Conservation (phyloP, 2,329 filamentous ascomycete species). For the Penicillium sp. region DNA sequence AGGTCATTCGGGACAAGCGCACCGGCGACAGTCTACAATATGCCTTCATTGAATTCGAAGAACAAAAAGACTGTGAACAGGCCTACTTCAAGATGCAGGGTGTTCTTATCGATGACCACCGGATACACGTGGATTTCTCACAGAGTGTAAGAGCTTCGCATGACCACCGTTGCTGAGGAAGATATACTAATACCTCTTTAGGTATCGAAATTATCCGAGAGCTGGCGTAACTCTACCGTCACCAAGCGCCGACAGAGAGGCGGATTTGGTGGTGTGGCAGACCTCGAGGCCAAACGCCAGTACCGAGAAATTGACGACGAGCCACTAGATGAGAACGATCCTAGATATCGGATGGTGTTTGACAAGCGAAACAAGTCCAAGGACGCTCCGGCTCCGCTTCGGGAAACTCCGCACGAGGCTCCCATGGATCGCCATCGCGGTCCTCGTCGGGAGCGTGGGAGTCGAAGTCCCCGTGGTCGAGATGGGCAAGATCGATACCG, state of each 20-base stretch:
- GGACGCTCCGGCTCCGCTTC: slow-evolving; percentile 14
- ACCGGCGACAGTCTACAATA: slow-evolving; percentile 96
- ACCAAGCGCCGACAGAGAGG: slow-evolving; percentile 69
- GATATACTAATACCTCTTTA: slow-evolving; percentile 25
- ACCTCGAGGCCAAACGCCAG: slow-evolving; percentile 85
- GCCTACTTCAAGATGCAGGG: slow-evolving; percentile 99
- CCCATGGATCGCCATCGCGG: slow-evolving; percentile 47
- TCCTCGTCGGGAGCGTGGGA: slow-evolving; percentile 31
- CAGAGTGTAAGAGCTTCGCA: slow-evolving; percentile 68
- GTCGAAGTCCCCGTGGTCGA: slow-evolving; percentile 29
- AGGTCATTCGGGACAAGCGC: slow-evolving; percentile 90
- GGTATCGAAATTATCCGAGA: slow-evolving; percentile 76
- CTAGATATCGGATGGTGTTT: slow-evolving; percentile 76
- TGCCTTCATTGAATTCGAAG: slow-evolving; percentile 94
- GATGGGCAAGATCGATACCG: slow-evolving; percentile 38
- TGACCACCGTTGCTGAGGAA: background rate
- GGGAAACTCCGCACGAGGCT: slow-evolving; percentile 7
- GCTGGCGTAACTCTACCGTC: slow-evolving; percentile 84
- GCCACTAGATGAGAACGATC: slow-evolving; percentile 46
- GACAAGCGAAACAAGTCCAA: slow-evolving; percentile 50
- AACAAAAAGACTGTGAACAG: slow-evolving; percentile 87
- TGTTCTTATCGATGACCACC: slow-evolving; percentile 92
- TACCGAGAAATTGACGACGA: slow-evolving; percentile 69
- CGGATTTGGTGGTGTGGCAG: slow-evolving; percentile 87
- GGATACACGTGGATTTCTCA: slow-evolving; percentile 98